phyloP scores from a whole-genome alignment of 2,329 filamentous ascomycete species.

The Cladorrhinum sp. region DNA sequence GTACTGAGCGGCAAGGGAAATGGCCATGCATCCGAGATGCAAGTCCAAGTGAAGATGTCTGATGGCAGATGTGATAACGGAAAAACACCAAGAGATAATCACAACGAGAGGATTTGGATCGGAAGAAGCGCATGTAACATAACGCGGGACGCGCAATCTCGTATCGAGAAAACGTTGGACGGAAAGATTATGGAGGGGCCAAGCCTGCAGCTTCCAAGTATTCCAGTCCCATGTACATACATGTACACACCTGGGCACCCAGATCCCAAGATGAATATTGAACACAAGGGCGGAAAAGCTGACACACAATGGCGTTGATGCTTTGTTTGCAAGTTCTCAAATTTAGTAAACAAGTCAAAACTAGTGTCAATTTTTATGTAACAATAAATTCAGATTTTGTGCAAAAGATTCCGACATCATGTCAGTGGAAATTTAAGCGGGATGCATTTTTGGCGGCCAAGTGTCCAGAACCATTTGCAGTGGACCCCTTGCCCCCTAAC shows the following conservation, averaged over 20 bases:
- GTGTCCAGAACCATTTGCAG: slow-evolving; percentile 12
- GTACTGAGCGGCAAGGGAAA: neutral
- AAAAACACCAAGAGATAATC: neutral
- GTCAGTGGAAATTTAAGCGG: slow-evolving; percentile 3
- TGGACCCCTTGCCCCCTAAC: slow-evolving; percentile 10
- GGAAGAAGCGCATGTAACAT: neutral
- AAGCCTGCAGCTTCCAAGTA: neutral
- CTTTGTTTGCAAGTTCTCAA: neutral
- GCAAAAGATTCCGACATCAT: neutral
- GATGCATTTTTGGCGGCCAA: slow-evolving; percentile 7
- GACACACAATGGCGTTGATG: neutral
- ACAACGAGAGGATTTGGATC: neutral
- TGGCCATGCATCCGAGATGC: neutral
- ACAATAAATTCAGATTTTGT: neutral
- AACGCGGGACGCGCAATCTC: slow-evolving; percentile 6
- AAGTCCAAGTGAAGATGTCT: neutral
- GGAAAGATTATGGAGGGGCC: slow-evolving; percentile 3
- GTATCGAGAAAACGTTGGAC: slow-evolving; percentile 6
- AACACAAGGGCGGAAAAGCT: neutral
- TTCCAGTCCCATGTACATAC: neutral
- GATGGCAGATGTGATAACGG: neutral
- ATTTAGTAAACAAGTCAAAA: neutral
- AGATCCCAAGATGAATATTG: slow-evolving; percentile 1
- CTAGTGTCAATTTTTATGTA: neutral
- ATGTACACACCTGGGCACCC: too few species aligned